Base-by-base conservation (phyloP, 2,329 filamentous ascomycete genomes). In the Penicillium rolfsii region DNA sequence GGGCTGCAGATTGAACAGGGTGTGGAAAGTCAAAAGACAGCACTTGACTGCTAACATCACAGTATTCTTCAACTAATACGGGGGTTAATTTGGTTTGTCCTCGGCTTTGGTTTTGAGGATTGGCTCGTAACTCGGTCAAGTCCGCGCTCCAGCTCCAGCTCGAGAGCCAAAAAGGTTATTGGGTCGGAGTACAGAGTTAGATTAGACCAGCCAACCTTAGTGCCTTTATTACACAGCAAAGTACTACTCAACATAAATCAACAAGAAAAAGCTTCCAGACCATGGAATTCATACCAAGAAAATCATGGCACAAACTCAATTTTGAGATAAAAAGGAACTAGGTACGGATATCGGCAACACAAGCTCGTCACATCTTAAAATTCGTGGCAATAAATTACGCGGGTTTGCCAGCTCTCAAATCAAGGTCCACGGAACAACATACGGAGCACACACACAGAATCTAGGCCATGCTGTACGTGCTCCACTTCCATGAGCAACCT, bases 341-440 rank as follows among this genome's bases (percentile, higher is more conserved):
- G 28, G 36, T 59, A 58, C 49, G 52, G 57, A 60, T 62, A 60
- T 63, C 58, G 46, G 59, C 59, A 64, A 58, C 49, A 66, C 52
- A 48, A 65, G 62, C 58, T 70, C 66, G 61, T 70, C 62, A 62
- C 57, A 59, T 67, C 65, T 64, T 63, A 53, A 65, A 63, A 43
- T 46, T 67, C 68, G 60, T 70, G 46, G 63, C 61, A 57, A 35
- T 50, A 53, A 52, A 52, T 28, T 22, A 53, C 50, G 43, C 35
- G 50, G 30, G 24, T 33, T 30, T 16, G 28, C 53, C 35, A 43
- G n/a, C 55, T 36, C 41, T 24, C 19, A 8, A 8, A 40, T 30
- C 5, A 50, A 50, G 48, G 48, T 30, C 16, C 28, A 46, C 24
- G 24, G 24, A 33, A 33, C 12, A 12, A 43, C 24, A 22, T 14